Evolutionary conservation across 169 alveolate species (phyloP).

Genomic region (Eimeria praecox): DNA sequence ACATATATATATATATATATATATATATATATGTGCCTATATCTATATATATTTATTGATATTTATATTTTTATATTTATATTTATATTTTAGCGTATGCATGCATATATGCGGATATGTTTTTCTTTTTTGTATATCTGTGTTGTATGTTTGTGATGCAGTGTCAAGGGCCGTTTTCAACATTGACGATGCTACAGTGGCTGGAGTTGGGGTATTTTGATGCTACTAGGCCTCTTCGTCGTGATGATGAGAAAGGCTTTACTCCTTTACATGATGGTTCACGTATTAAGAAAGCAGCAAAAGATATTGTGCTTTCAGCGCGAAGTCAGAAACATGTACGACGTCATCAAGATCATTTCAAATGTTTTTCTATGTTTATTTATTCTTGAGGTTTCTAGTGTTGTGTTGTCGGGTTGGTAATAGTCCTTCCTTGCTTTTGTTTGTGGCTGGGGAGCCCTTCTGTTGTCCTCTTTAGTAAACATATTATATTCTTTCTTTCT

Average conservation of each 20-base stretch:
- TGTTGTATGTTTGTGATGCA: background rate
- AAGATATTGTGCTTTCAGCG: slow-evolving; percentile 60
- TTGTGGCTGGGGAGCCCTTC: too few species aligned
- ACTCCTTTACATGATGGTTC: slow-evolving; percentile 76
- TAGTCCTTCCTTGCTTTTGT: too few species aligned
- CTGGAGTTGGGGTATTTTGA: slow-evolving; percentile 73
- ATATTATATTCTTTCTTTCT: background rate
- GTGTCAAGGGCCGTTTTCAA: slow-evolving; percentile 80
- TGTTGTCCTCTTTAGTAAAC: too few species aligned
- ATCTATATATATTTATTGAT: background rate
- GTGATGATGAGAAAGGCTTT: slow-evolving; percentile 80
- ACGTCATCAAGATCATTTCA: background rate
- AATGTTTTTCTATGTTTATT: background rate
- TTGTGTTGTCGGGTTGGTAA: background rate
- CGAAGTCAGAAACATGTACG: slow-evolving; percentile 59
- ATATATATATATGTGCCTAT: too few species aligned
- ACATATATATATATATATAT: too few species aligned
- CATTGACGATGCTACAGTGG: slow-evolving; percentile 75
- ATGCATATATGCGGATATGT: background rate
- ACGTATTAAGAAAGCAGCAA: slow-evolving; percentile 18
- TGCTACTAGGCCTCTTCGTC: slow-evolving; percentile 62
- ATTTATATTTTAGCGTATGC: background rate
- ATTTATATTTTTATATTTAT: background rate
- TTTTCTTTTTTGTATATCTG: background rate
- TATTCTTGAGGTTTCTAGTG: background rate